Evolutionary conservation across 1,284 basidiomycete species (phyloP).

Genomic region (Grifola frondosa): DNA sequence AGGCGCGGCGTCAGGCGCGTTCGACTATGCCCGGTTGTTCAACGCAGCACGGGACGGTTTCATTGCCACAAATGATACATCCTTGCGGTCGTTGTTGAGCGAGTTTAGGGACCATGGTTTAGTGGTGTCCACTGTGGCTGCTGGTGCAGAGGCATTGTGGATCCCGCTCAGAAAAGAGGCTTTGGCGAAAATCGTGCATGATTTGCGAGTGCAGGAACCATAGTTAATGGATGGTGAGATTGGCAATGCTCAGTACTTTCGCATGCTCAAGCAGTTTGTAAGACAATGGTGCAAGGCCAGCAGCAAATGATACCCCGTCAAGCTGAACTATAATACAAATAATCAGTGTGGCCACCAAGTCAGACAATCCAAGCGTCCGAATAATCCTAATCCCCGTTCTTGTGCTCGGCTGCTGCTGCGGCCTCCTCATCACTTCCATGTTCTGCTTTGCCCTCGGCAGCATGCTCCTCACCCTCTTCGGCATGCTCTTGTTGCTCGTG

Average conservation of each 20-base stretch:
- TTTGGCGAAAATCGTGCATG: slow-evolving; percentile 36
- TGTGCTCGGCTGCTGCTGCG: slow-evolving; percentile 3
- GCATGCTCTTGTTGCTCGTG: slow-evolving; percentile 15
- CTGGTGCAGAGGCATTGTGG: slow-evolving; percentile 65
- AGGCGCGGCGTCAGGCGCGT: slow-evolving; percentile 44
- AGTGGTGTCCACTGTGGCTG: slow-evolving; percentile 53
- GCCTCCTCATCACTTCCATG: slow-evolving; percentile 10
- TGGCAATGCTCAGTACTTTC: too few relatives aligned
- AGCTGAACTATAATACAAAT: too few relatives aligned
- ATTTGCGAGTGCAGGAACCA: slow-evolving; percentile 23
- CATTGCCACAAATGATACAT: slow-evolving; percentile 83
- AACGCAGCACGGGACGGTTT: slow-evolving; percentile 73
- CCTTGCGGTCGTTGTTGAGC: slow-evolving; percentile 76
- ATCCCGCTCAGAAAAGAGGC: slow-evolving; percentile 78
- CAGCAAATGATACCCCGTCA: too few relatives aligned
- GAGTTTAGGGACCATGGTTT: slow-evolving; percentile 91
- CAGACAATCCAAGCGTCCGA: too few relatives aligned
- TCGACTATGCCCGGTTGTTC: slow-evolving; percentile 66
- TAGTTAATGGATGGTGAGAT: not conserved
- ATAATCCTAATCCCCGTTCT: slow-evolving; percentile 2
- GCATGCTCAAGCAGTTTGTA: too few relatives aligned
- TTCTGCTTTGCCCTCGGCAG: slow-evolving; percentile 25
- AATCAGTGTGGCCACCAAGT: too few relatives aligned
- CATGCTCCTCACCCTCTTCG: slow-evolving; percentile 27
- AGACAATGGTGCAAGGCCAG: too few relatives aligned